These are phyloP conservation scores for Centrapalus pauciflorus DNA, from an alignment of 129 eudicot genomes.

Conservation along the genomic window DNA sequence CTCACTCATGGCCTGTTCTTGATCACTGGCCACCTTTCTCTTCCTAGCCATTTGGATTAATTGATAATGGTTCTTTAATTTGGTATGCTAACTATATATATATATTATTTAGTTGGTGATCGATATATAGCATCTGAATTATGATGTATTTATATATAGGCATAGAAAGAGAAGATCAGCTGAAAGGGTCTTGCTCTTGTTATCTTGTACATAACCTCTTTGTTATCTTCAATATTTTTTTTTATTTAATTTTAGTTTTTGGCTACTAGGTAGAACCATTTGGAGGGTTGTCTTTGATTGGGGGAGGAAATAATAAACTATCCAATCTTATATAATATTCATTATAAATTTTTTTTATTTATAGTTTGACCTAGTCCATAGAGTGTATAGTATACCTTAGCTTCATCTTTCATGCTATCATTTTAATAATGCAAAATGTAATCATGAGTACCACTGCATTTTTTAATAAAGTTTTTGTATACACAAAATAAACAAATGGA, in stretches of 20 bases:
- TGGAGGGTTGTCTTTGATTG: conserved; percentile 34
- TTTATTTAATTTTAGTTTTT: conserved; percentile 13
- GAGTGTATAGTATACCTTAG: conserved; percentile 30
- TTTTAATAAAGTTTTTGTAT: no score
- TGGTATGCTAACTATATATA: conserved; percentile 4
- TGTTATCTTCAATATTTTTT: conserved; percentile 23
- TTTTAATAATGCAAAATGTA: conserved; percentile 1
- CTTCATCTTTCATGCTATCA: conserved; percentile 21
- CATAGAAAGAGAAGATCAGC: conserved; percentile 20
- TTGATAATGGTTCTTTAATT: background rate
- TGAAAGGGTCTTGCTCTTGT: conserved; percentile 41
- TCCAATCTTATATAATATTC: conserved; percentile 4
- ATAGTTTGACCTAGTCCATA: conserved; percentile 44
- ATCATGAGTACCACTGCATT: background rate
- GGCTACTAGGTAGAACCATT: conserved; percentile 28
- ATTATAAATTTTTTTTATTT: conserved; percentile 4
- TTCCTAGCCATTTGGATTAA: conserved; percentile 83
- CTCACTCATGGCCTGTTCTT: conserved; percentile 17
- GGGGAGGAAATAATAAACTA: conserved; percentile 22
- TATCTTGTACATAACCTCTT: conserved; percentile 39
- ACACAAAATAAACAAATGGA: no score
- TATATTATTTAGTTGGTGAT: conserved; percentile 14
- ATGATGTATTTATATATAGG: conserved; percentile 23
- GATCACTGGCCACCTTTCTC: conserved; percentile 44
- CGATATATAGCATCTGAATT: conserved; percentile 12